Evolutionary conservation across 208 protist species (phyloP).

Genomic region (Polymyxa betae): DNA sequence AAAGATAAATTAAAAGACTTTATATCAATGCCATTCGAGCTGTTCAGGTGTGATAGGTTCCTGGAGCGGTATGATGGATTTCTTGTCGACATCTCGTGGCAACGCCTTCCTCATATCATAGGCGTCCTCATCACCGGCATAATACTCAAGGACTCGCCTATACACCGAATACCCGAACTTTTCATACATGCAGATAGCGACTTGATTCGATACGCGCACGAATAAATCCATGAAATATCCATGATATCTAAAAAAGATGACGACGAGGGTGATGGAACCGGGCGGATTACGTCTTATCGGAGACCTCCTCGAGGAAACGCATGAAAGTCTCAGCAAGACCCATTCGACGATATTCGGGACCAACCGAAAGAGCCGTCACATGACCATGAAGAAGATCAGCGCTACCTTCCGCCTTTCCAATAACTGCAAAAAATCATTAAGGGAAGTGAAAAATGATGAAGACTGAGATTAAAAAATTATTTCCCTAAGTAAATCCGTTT

Average conservation of each 20-base stretch:
- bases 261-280: not conserved
- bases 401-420: constrained; percentile 93
- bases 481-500: not conserved
- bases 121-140: constrained; percentile 82
- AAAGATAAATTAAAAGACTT: no score
- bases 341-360: constrained; percentile 92
- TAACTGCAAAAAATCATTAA: constrained; percentile 63
- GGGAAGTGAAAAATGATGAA: not conserved
- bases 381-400: constrained; percentile 95
- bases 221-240: constrained; percentile 99
- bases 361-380: constrained; percentile 97
- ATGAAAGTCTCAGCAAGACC: constrained; percentile 91
- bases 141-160: constrained; percentile 83
- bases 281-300: constrained; percentile 70
- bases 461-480: constrained; percentile 57
- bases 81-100: constrained; percentile 65
- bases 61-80: constrained; percentile 60
- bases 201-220: constrained; percentile 92
- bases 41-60: constrained; percentile 51
- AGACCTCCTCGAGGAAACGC: constrained; percentile 88
- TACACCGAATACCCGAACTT: constrained; percentile 95
- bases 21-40: constrained; percentile 21
- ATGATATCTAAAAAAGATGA: constrained; percentile 78
- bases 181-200: constrained; percentile 96
- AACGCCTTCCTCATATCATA: constrained; percentile 95